Base-by-base conservation (phyloP, 148 eudicot genomes). In the Camellia lanceoleosa region DNA sequence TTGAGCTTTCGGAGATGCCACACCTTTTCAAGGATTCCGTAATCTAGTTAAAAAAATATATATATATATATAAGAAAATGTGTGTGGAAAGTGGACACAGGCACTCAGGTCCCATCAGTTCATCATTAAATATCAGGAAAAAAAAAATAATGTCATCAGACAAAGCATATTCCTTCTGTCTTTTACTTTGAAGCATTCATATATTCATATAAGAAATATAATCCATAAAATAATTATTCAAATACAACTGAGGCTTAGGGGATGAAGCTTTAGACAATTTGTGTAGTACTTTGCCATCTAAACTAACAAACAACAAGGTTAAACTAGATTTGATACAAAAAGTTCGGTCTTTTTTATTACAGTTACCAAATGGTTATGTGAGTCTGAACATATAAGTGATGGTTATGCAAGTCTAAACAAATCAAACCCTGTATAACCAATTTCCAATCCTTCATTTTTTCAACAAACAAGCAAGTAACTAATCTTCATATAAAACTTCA, bases 1-100 rank as follows among this genome's bases (percentile, higher is more conserved):
- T 87, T 18, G 93, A 79, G 82, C 79, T 89, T 20, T 94, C 98
- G 19, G 97, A 89, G 77, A 96, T 94, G 63, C 99, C 99, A 79
- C 93, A 96, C 79, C 99, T 91, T 85, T 96, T 94, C 68, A 93
- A 87, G 10, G 99, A 93, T 78, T 96, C 99, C 10, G 98, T 88
- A 73, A 96, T 96, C 99, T 96, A 84, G 41, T 72, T 19, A 58
- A 46, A 30, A 58, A 46, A 5, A 23, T 23, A 23, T 23, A 38
- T 15, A 68, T 38, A 7, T 23, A 23, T 23, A 23, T 9, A 47
- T 4, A 46, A 80, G 56, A 54, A 30, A 23, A 77, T 42, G 2
- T 0, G 3, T 2, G 30, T 10, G 41, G 67, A 63, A 19, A 14
- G 4, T 59, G 41, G 10, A 20, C 30, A 62, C 5, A 41, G 15